Evolutionary conservation across 2,329 filamentous ascomycete genomes (phyloP).

Genomic region (Coniochaeta sp.): DNA sequence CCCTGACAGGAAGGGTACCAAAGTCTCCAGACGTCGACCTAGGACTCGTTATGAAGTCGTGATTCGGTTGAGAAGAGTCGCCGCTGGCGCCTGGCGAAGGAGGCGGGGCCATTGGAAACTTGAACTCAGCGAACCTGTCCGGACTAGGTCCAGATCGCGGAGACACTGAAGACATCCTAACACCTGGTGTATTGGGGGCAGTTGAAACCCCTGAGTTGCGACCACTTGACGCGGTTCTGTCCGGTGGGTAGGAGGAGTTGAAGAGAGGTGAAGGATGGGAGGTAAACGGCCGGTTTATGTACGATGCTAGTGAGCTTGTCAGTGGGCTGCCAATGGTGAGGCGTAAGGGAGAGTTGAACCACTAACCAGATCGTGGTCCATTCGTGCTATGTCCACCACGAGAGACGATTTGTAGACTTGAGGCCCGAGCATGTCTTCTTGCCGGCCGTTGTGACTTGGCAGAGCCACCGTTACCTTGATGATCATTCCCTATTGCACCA

Average conservation of each 20-base stretch:
- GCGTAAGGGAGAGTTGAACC: slow-evolving; percentile 6
- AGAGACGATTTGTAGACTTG: slow-evolving; percentile 71
- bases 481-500: slow-evolving; percentile 37
- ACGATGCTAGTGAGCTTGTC: slow-evolving; percentile 22
- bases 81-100: slow-evolving; percentile 25
- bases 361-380: slow-evolving; percentile 32
- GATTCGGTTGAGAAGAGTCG: slow-evolving; percentile 20
- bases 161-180: slow-evolving; percentile 25
- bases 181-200: slow-evolving; percentile 36
- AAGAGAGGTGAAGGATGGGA: slow-evolving; percentile 43
- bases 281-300: slow-evolving; percentile 35
- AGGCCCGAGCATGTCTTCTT: slow-evolving; percentile 67
- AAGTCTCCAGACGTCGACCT: slow-evolving; percentile 24
- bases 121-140: slow-evolving; percentile 46
- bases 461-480: slow-evolving; percentile 32
- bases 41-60: slow-evolving; percentile 35
- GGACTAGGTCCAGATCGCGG: slow-evolving; percentile 28
- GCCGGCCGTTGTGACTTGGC: slow-evolving; percentile 40
- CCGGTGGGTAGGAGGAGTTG: slow-evolving; percentile 47
- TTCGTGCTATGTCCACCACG: slow-evolving; percentile 35
- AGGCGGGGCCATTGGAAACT: slow-evolving; percentile 44
- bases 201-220: slow-evolving; percentile 35
- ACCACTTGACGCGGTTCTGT: slow-evolving; percentile 30
- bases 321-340: not conserved
- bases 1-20: slow-evolving; percentile 28